phyloP scores from a whole-genome alignment of 768 basidiomycete species.

The Terana coerulea region DNA sequence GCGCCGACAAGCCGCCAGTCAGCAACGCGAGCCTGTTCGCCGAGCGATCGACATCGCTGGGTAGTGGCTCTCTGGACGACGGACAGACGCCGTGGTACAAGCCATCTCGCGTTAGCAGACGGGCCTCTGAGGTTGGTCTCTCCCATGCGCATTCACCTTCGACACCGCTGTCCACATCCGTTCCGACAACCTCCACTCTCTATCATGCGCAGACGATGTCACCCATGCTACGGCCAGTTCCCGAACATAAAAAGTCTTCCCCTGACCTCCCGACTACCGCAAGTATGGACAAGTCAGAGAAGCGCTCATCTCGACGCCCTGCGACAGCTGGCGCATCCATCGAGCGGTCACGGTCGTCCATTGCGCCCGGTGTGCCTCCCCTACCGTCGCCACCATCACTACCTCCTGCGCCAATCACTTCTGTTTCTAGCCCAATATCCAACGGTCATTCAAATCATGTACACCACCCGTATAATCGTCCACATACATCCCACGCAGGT shows the following conservation, averaged over 20 bases:
- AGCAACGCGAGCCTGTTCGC: background rate
- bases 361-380: constrained; percentile 17
- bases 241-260: constrained; percentile 23
- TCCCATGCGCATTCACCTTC: background rate
- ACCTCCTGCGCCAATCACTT: background rate
- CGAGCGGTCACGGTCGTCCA: constrained; percentile 12
- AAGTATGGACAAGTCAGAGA: constrained; percentile 11
- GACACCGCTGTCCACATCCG: constrained; percentile 15
- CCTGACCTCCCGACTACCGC: constrained; percentile 13
- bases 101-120: background rate
- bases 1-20: constrained; percentile 14
- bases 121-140: constrained; percentile 9
- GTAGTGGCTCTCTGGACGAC: background rate
- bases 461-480: background rate
- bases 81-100: constrained; percentile 12
- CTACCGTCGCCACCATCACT: constrained; percentile 7
- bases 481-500: constrained; percentile 11
- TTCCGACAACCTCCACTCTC: background rate
- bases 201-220: background rate
- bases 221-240: background rate
- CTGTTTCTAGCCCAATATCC: background rate
- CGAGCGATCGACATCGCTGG: constrained; percentile 4
- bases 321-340: constrained; percentile 36
- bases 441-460: background rate
- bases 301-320: constrained; percentile 27